These are phyloP conservation scores for Paraleonurus japonicus DNA, from an alignment of 257 asterid species.

Conservation along the genomic window DNA sequence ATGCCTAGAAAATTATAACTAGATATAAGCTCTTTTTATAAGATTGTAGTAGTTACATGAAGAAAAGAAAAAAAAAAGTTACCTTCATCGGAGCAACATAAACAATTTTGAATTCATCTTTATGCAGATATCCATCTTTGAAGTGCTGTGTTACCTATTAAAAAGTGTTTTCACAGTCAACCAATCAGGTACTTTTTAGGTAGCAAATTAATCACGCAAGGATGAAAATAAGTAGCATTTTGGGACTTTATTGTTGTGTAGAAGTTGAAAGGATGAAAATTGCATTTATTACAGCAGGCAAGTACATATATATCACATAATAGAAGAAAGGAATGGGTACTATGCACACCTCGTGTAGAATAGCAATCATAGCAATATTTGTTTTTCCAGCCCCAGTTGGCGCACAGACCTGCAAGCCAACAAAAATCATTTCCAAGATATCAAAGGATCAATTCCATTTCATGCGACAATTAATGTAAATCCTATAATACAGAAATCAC, in stretches of 20 bases:
- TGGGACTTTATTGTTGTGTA: not conserved
- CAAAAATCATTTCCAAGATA: slow-evolving; percentile 26
- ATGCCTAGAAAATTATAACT: slow-evolving; percentile 53
- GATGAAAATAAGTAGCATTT: slow-evolving; percentile 18
- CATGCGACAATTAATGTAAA: slow-evolving; percentile 13
- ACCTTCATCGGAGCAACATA: slow-evolving; percentile 99
- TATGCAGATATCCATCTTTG: slow-evolving; percentile 92
- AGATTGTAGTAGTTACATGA: slow-evolving; percentile 3
- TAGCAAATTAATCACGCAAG: slow-evolving; percentile 19
- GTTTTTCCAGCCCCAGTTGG: slow-evolving; percentile 99
- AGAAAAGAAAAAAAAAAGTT: slow-evolving; percentile 4
- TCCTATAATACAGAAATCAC: not conserved
- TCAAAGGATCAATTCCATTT: slow-evolving; percentile 24
- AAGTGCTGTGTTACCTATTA: slow-evolving; percentile 85
- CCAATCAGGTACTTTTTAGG: slow-evolving; percentile 11
- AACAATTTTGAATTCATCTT: slow-evolving; percentile 94
- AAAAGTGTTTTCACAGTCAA: slow-evolving; percentile 15
- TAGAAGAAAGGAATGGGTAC: not conserved
- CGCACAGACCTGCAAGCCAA: slow-evolving; percentile 82
- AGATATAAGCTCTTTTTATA: slow-evolving; percentile 26
- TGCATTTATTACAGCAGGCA: slow-evolving; percentile 1
- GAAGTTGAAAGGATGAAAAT: not conserved
- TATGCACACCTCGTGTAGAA: slow-evolving; percentile 77
- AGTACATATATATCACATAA: not conserved
- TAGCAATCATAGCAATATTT: slow-evolving; percentile 90